These are phyloP conservation scores for Penicillium desertorum DNA, from an alignment of 495 filamentous ascomycete species.

Conservation along the genomic window DNA sequence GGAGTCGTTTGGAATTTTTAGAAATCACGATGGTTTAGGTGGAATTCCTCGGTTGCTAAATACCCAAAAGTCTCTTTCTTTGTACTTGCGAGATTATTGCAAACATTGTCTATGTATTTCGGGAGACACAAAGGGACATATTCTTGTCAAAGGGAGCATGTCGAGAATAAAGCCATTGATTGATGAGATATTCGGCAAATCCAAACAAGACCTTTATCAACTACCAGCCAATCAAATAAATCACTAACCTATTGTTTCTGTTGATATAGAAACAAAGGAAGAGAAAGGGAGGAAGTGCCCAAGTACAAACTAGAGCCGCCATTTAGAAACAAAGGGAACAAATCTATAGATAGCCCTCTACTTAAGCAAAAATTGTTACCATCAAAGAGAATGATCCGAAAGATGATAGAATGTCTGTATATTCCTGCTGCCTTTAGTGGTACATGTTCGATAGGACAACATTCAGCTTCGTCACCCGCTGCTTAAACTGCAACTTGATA, in stretches of 20 bases:
- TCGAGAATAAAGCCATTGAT: neutral
- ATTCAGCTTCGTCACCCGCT: neutral
- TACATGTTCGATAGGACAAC: too few relatives aligned
- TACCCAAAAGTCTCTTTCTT: neutral
- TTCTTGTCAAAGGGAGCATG: neutral
- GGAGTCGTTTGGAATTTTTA: neutral
- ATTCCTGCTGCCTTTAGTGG: too few relatives aligned
- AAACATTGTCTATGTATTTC: neutral
- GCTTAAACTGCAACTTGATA: neutral
- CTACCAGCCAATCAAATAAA: neutral
- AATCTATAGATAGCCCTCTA: neutral
- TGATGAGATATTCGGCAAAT: neutral
- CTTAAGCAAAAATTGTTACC: neutral
- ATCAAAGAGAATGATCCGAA: neutral
- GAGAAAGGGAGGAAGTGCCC: neutral
- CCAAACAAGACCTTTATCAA: neutral
- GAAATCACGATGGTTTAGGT: neutral
- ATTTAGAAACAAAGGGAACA: neutral
- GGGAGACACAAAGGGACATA: neutral
- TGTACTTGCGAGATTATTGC: neutral
- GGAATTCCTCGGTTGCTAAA: neutral
- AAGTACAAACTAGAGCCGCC: neutral
- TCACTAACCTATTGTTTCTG: neutral
- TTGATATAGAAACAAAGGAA: neutral
- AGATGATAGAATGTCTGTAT: neutral